Conservation (phyloP, 352 stramenopile genomes). For the Pythium monospermum region DNA sequence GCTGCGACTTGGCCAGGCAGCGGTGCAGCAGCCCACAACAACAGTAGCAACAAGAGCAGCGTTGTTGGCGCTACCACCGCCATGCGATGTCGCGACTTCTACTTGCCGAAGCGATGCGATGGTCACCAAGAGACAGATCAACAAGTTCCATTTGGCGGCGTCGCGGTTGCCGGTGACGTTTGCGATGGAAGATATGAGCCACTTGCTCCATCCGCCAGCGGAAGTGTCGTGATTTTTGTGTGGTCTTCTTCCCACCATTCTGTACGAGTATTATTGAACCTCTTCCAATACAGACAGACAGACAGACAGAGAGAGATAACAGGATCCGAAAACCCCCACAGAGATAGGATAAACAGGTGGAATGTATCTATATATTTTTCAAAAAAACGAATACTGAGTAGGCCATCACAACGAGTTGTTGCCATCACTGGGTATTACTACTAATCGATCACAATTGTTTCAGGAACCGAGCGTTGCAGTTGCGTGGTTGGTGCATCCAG, state of each 20-base stretch:
- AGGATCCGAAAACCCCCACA: no score
- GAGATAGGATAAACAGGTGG: not conserved
- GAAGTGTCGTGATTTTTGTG: constrained; percentile 16
- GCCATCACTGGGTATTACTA: no score
- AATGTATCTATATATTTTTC: not conserved
- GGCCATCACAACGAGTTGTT: no score
- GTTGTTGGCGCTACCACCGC: not conserved
- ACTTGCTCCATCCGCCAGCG: constrained; percentile 13
- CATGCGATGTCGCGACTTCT: not conserved
- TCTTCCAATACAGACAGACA: no score
- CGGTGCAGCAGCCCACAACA: constrained; percentile 2
- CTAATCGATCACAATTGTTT: no score
- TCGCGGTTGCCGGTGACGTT: constrained; percentile 15
- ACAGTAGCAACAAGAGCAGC: not conserved
- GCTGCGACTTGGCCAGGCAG: not conserved
- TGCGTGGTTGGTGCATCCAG: no score
- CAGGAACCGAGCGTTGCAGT: no score
- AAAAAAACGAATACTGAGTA: no score
- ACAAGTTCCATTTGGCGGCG: constrained; percentile 13
- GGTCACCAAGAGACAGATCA: constrained; percentile 13
- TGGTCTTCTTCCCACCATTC: no score
- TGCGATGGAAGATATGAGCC: constrained; percentile 19
- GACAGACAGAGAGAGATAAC: no score
- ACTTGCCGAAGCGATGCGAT: constrained; percentile 9
- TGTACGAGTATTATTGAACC: no score